These are phyloP conservation scores for Fraxinus paxiana DNA, from an alignment of 305 asterid species.

Conservation along the genomic window DNA sequence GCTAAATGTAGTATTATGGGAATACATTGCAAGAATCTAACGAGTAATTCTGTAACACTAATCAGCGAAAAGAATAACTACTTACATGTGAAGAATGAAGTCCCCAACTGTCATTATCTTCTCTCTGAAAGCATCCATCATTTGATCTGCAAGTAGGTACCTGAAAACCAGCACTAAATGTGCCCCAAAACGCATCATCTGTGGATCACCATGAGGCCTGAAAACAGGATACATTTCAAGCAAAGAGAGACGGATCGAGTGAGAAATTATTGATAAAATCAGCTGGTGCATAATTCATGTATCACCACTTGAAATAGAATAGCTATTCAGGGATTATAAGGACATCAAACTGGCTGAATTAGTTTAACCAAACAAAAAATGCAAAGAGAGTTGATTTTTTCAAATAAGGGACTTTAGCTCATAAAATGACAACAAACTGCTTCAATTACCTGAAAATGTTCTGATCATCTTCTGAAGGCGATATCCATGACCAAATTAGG, in stretches of 20 bases:
- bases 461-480: constrained; percentile 70
- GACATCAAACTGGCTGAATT: constrained; percentile 13
- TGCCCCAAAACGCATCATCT: constrained; percentile 99
- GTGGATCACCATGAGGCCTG: constrained; percentile 99
- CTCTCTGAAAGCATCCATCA: constrained; percentile 79
- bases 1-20: neutral
- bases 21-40: constrained; percentile 17
- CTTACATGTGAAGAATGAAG: constrained; percentile 91
- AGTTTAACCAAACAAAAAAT: constrained; percentile 3
- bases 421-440: constrained; percentile 15
- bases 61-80: constrained; percentile 17
- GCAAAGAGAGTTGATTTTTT: neutral
- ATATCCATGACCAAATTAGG: constrained; percentile 89
- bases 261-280: neutral
- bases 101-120: constrained; percentile 87
- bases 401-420: neutral
- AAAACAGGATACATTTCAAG: constrained; percentile 21
- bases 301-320: constrained; percentile 16
- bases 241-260: constrained; percentile 14
- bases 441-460: constrained; percentile 62
- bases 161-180: constrained; percentile 92
- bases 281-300: constrained; percentile 13
- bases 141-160: constrained; percentile 72
- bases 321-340: neutral
- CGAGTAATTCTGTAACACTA: constrained; percentile 4